Conservation (phyloP, 2,329 filamentous ascomycete species). For the Aspergillus tanneri region DNA sequence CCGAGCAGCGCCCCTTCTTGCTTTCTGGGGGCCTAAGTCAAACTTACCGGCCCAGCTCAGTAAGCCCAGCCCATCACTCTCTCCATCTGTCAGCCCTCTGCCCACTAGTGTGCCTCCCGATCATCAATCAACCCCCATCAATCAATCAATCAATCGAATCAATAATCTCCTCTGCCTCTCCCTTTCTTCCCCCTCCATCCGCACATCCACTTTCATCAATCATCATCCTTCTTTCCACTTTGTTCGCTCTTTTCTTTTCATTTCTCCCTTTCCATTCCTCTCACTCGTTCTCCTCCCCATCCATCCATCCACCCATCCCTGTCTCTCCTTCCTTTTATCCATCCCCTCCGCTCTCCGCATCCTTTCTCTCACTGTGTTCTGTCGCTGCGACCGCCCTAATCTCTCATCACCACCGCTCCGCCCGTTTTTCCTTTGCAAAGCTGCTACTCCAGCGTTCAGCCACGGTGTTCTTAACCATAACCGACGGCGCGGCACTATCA, state of each 20-base stretch:
- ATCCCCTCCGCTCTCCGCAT: slow-evolving; percentile 2
- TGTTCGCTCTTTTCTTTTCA: slow-evolving; percentile 3
- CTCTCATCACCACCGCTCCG: slow-evolving; percentile 10
- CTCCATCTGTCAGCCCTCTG: not conserved
- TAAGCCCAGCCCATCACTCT: not conserved
- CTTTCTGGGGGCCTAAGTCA: not conserved
- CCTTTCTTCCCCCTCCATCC: not conserved
- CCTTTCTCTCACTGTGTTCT: slow-evolving; percentile 6
- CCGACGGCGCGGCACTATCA: slow-evolving; percentile 21
- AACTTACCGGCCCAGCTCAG: not conserved
- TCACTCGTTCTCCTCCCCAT: slow-evolving; percentile 1
- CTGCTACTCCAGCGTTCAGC: slow-evolving; percentile 8
- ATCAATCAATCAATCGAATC: not conserved
- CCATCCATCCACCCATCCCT: not conserved
- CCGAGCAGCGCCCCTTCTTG: not conserved
- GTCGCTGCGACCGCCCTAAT: slow-evolving; percentile 1
- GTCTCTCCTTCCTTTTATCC: slow-evolving; percentile 1
- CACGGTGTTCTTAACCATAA: slow-evolving; percentile 6
- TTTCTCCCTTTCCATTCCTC: slow-evolving; percentile 5
- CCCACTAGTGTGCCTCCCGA: not conserved
- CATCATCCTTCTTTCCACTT: slow-evolving; percentile 7
- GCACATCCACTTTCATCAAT: slow-evolving; percentile 5
- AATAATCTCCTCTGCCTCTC: no score
- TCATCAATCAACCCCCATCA: not conserved
- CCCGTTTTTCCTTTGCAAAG: slow-evolving; percentile 5